These are phyloP conservation scores for Botryosphaeria agaves DNA, from an alignment of 2,329 filamentous ascomycete genomes.

Conservation along the genomic window DNA sequence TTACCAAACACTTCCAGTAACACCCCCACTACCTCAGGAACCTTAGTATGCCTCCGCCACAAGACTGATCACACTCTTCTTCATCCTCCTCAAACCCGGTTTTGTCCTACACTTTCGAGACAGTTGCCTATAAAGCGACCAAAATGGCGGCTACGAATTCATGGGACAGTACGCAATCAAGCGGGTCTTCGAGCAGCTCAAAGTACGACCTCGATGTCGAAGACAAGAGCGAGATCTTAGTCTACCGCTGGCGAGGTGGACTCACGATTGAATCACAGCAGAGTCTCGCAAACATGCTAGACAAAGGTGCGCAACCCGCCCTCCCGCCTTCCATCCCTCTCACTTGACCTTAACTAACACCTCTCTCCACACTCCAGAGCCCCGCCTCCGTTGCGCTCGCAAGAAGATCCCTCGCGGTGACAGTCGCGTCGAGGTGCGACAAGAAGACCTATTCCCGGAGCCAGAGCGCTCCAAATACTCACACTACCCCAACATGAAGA, in stretches of 20 bases:
- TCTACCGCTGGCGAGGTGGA: constrained; percentile 27
- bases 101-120: too few relatives aligned
- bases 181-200: too few relatives aligned
- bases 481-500: constrained; percentile 24
- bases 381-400: constrained; percentile 26
- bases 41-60: too few relatives aligned
- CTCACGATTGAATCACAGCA: constrained; percentile 25
- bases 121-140: too few relatives aligned
- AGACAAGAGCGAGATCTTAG: constrained; percentile 23
- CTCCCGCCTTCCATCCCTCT: not conserved
- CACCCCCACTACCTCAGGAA: too few relatives aligned
- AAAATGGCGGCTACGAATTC: too few relatives aligned
- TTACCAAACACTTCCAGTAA: too few relatives aligned
- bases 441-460: constrained; percentile 25
- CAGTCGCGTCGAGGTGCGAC: constrained; percentile 26
- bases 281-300: constrained; percentile 22
- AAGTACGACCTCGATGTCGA: constrained; percentile 27
- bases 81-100: too few relatives aligned
- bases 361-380: constrained; percentile 13
- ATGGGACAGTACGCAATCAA: too few relatives aligned
- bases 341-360: constrained; percentile 1
- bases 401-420: constrained; percentile 28
- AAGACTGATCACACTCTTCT: too few relatives aligned
- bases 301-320: constrained; percentile 9
- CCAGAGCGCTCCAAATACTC: constrained; percentile 17